These are phyloP conservation scores for Aulographum hederae DNA, from an alignment of 2,329 filamentous ascomycete species.

Conservation along the genomic window DNA sequence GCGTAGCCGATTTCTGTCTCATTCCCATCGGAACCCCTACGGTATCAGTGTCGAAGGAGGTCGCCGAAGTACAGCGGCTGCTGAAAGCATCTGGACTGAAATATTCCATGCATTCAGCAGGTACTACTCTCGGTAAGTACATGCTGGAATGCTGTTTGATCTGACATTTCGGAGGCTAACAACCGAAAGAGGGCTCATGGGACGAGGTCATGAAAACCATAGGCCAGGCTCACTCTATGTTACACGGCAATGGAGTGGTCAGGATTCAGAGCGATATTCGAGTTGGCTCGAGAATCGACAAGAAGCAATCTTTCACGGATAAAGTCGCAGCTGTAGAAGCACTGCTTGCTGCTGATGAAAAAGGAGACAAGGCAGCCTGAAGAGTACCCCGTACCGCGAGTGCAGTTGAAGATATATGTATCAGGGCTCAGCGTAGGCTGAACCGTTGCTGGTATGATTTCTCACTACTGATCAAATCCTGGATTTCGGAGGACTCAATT, in stretches of 20 bases:
- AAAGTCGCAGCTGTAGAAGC: conserved; percentile 50
- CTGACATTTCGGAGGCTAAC: conserved; percentile 4
- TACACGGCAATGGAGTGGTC: conserved; percentile 60
- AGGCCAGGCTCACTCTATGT: conserved; percentile 65
- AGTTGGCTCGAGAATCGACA: conserved; percentile 71
- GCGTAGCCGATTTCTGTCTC: conserved; percentile 81
- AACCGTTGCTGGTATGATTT: not conserved
- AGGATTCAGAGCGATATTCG: conserved; percentile 79
- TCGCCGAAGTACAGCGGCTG: conserved; percentile 75
- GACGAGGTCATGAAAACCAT: conserved; percentile 70
- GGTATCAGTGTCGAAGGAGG: conserved; percentile 40
- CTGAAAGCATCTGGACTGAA: conserved; percentile 64
- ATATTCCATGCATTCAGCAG: conserved; percentile 83
- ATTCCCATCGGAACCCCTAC: conserved; percentile 51
- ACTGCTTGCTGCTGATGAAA: conserved; percentile 26
- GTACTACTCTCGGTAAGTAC: conserved; percentile 69
- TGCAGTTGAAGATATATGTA: not conserved
- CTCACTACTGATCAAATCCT: too few relatives aligned
- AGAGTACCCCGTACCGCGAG: conserved; percentile 1
- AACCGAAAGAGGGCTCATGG: conserved; percentile 63
- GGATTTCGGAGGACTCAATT: too few relatives aligned
- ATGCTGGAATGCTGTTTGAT: not conserved
- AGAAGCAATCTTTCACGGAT: conserved; percentile 62
- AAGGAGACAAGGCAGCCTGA: conserved; percentile 6
- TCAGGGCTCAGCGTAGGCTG: not conserved